phyloP scores from a whole-genome alignment of 2,329 filamentous ascomycete species.

The Claviceps cyperi region DNA sequence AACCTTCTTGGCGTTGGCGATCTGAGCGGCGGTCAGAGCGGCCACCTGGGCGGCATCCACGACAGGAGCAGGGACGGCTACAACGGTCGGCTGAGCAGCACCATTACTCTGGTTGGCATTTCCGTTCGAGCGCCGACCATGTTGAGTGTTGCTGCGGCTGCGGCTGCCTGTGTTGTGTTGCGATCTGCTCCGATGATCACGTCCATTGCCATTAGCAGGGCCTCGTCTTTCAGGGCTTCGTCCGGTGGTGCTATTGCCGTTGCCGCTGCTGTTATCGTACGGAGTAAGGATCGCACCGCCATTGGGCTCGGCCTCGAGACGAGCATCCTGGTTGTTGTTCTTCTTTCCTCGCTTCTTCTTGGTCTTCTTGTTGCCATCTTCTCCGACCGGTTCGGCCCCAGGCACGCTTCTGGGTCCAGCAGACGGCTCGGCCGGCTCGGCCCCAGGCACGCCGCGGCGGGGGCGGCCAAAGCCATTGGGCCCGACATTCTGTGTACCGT shows the following conservation, averaged over 20 bases:
- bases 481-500: conserved; percentile 55
- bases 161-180: conserved; percentile 36
- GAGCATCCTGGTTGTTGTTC: conserved; percentile 68
- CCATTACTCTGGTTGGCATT: conserved; percentile 13
- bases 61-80: conserved; percentile 26
- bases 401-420: conserved; percentile 58
- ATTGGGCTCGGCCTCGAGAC: conserved; percentile 29
- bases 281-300: conserved; percentile 33
- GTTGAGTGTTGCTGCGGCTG: conserved; percentile 38
- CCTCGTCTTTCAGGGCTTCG: conserved; percentile 54
- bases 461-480: conserved; percentile 67
- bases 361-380: conserved; percentile 72
- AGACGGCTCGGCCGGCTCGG: conserved; percentile 53
- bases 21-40: conserved; percentile 34
- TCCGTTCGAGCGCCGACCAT: conserved; percentile 17
- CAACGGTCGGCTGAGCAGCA: conserved; percentile 19
- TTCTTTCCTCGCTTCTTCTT: conserved; percentile 98
- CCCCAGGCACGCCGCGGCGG: conserved; percentile 73
- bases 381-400: conserved; percentile 46
- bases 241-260: conserved; percentile 23
- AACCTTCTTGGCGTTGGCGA: conserved; percentile 84
- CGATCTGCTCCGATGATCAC: conserved; percentile 43
- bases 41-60: conserved; percentile 36
- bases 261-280: conserved; percentile 22
- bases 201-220: conserved; percentile 17